These are phyloP conservation scores for Endocalyx cinctus DNA, from an alignment of 2,329 filamentous ascomycete genomes.

Conservation along the genomic window DNA sequence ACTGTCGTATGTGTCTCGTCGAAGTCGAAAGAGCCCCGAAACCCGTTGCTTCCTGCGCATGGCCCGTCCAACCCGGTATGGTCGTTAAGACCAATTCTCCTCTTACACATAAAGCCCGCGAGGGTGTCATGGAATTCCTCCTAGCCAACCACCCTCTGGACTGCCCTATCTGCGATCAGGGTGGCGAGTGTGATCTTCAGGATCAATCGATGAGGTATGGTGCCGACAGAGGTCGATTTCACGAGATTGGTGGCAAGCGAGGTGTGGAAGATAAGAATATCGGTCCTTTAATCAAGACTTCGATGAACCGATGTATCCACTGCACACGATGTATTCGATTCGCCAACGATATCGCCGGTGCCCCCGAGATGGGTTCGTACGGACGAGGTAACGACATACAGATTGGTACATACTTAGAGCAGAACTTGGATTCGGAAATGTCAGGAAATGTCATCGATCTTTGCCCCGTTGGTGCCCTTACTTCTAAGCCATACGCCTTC, in stretches of 20 bases:
- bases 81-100: slow-evolving; percentile 98
- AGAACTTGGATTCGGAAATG: slow-evolving; percentile 87
- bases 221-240: slow-evolving; percentile 91
- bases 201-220: slow-evolving; percentile 99
- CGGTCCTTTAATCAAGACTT: slow-evolving; percentile 95
- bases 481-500: slow-evolving; percentile 97
- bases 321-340: slow-evolving; percentile 98
- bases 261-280: slow-evolving; percentile 99
- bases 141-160: slow-evolving; percentile 94
- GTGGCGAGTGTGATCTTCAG: slow-evolving; percentile 97
- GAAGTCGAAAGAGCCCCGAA: slow-evolving; percentile 96
- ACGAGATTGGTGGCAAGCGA: slow-evolving; percentile 92
- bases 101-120: slow-evolving; percentile 92
- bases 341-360: slow-evolving; percentile 94
- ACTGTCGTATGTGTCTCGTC: slow-evolving; percentile 99
- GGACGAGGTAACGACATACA: slow-evolving; percentile 96
- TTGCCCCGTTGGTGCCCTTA: slow-evolving; percentile 93
- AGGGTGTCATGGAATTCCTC: slow-evolving; percentile 98
- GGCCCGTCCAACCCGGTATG: slow-evolving; percentile 98
- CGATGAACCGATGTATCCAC: slow-evolving; percentile 99
- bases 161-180: slow-evolving; percentile 97
- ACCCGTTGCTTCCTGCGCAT: slow-evolving; percentile 95
- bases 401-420: slow-evolving; percentile 96
- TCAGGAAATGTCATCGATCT: slow-evolving; percentile 98
- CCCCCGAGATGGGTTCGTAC: slow-evolving; percentile 88